Conservation (phyloP, 2,329 filamentous ascomycete species). For the Cladosporium sp. region DNA sequence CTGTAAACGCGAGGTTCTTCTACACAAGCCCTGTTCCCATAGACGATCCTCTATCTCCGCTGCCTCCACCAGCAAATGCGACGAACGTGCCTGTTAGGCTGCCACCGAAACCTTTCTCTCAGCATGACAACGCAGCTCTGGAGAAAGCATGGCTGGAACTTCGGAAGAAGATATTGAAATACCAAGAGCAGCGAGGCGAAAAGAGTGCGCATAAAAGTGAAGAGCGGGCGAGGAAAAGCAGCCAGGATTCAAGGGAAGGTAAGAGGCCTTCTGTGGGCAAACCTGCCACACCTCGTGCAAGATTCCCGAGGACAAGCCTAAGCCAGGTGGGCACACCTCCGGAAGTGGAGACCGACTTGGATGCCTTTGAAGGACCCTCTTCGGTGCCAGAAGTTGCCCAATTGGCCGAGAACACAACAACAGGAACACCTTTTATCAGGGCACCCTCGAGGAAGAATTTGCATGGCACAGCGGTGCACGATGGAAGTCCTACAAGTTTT, state of each 20-base stretch:
- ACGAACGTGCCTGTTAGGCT: constrained; percentile 29
- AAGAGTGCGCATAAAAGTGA: constrained; percentile 30
- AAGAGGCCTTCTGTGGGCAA: constrained; percentile 27
- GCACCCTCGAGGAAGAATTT: constrained; percentile 49
- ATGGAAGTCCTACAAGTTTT: constrained; percentile 11
- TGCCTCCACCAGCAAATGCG: constrained; percentile 38
- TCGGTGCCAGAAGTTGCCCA: constrained; percentile 18
- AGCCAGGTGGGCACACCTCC: constrained; percentile 29
- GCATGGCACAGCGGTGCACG: constrained; percentile 25
- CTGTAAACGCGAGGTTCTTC: constrained; percentile 41
- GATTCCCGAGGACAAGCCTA: constrained; percentile 28
- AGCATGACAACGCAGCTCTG: constrained; percentile 40
- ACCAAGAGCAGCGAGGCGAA: constrained; percentile 39
- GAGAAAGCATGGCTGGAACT: constrained; percentile 42
- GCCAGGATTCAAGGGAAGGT: constrained; percentile 24
- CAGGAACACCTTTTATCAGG: constrained; percentile 55
- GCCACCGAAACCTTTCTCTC: constrained; percentile 43
- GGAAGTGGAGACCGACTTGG: constrained; percentile 21
- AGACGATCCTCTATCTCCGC: constrained; percentile 43
- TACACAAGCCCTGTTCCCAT: constrained; percentile 41
- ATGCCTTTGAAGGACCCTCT: constrained; percentile 22
- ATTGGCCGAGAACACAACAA: constrained; percentile 34
- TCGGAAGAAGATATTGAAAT: constrained; percentile 37
- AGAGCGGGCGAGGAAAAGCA: constrained; percentile 27
- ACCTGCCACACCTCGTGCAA: constrained; percentile 22